A percentile compares a stretch with the other conserved stretches of the same genome.
phyloP scores from a whole-genome alignment of 495 filamentous ascomycete species.

The Penicillium roqueforti region DNA sequence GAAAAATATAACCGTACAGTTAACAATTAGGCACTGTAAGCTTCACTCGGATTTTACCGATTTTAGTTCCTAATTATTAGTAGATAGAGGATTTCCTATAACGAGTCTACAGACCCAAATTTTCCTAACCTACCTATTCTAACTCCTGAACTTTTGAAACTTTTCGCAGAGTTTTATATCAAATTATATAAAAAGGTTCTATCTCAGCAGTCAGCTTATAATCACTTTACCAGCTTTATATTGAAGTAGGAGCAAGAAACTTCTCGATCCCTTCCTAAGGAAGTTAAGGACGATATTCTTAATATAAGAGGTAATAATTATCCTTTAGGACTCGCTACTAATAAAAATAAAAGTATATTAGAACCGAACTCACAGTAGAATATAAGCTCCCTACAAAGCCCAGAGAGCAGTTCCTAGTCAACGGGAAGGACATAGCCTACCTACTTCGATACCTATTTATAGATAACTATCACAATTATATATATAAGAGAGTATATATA shows the following conservation, averaged over 20 bases:
- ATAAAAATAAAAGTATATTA: constrained; percentile 17
- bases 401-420: constrained; percentile 15
- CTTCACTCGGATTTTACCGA: not conserved
- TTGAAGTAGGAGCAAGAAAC: constrained; percentile 12
- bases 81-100: constrained; percentile 17
- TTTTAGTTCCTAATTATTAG: not conserved
- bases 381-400: constrained; percentile 19
- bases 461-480: constrained; percentile 20
- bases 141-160: constrained; percentile 9
- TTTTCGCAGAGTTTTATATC: constrained; percentile 14
- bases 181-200: constrained; percentile 2
- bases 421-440: constrained; percentile 17
- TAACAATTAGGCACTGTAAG: constrained; percentile 15
- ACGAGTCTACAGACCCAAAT: not conserved
- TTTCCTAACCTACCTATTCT: constrained; percentile 9
- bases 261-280: not conserved
- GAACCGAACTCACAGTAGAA: constrained; percentile 10
- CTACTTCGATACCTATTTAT: constrained; percentile 17
- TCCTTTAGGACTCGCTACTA: not conserved
- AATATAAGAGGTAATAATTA: constrained; percentile 13
- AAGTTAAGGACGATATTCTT: constrained; percentile 12
- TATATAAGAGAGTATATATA: constrained; percentile 17
- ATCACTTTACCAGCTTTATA: constrained; percentile 10
- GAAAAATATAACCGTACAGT: constrained; percentile 17
- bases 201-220: constrained; percentile 2